Evolutionary conservation across 768 basidiomycete genomes (phyloP).

Genomic region (Phylloporus sp.): DNA sequence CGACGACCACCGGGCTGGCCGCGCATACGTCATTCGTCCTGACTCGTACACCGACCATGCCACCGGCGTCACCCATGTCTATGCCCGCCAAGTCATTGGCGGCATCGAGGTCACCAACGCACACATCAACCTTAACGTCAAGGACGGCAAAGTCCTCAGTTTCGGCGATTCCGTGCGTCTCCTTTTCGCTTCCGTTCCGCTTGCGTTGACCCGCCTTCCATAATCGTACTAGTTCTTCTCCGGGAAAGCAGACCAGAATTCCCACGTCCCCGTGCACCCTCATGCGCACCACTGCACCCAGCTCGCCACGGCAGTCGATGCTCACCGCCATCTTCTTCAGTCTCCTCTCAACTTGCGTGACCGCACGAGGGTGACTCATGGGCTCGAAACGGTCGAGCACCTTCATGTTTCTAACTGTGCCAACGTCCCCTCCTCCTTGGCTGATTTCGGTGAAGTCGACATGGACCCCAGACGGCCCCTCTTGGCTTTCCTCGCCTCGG

Average conservation of each 20-base stretch:
- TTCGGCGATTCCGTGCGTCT: slow-evolving; percentile 79
- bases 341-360: slow-evolving; percentile 7
- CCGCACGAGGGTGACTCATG: slow-evolving; percentile 12
- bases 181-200: neutral
- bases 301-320: slow-evolving; percentile 32
- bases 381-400: slow-evolving; percentile 34
- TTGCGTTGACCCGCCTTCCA: slow-evolving; percentile 5
- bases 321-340: slow-evolving; percentile 30
- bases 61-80: slow-evolving; percentile 87
- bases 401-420: slow-evolving; percentile 56
- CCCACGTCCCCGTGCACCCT: slow-evolving; percentile 36
- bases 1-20: slow-evolving; percentile 31
- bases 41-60: slow-evolving; percentile 85
- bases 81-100: slow-evolving; percentile 77
- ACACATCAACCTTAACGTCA: slow-evolving; percentile 91
- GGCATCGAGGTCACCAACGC: slow-evolving; percentile 88
- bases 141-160: slow-evolving; percentile 75
- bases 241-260: slow-evolving; percentile 38
- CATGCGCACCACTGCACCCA: slow-evolving; percentile 52
- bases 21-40: slow-evolving; percentile 57
- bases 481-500: slow-evolving; percentile 74
- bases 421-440: slow-evolving; percentile 28
- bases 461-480: slow-evolving; percentile 51
- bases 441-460: slow-evolving; percentile 23
- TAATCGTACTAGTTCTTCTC: slow-evolving; percentile 65